These are phyloP conservation scores for Umbelopsis vinacea DNA, from an alignment of 192 early-diverging fungal genomes.

Conservation along the genomic window DNA sequence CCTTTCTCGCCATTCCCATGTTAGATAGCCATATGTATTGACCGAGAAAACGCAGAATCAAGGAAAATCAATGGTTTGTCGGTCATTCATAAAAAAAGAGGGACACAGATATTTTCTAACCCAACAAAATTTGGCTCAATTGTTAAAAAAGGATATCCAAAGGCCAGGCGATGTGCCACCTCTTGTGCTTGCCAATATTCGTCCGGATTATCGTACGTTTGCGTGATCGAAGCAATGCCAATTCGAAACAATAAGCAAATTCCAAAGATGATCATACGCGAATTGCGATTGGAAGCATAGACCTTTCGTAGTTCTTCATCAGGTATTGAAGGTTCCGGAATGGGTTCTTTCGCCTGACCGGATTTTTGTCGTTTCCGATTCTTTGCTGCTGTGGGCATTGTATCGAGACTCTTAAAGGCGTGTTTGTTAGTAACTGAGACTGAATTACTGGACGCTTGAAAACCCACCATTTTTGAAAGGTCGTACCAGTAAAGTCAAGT, in stretches of 20 bases:
- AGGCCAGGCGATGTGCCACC: conserved; percentile 84
- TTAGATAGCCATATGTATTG: conserved; percentile 76
- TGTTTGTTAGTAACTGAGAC: neutral
- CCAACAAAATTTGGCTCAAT: neutral
- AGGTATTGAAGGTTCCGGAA: neutral
- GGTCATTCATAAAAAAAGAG: conserved; percentile 17
- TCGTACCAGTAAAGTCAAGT: neutral
- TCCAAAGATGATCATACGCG: conserved; percentile 23
- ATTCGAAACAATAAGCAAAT: conserved; percentile 54
- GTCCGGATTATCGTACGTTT: conserved; percentile 92
- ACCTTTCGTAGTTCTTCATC: neutral
- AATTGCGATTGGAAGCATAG: neutral
- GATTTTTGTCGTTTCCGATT: neutral
- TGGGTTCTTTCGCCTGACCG: neutral
- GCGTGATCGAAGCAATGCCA: conserved; percentile 60
- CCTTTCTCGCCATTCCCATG: conserved; percentile 91
- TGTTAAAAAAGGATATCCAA: conserved; percentile 68
- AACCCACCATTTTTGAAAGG: neutral
- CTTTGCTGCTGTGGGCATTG: neutral
- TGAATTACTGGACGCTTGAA: no score
- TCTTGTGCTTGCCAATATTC: conserved; percentile 98
- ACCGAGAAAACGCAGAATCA: conserved; percentile 17
- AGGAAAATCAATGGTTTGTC: conserved; percentile 6
- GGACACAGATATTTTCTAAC: neutral
- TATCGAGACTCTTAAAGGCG: no score